A percentile compares a stretch with the other conserved stretches of the same genome.
Conservation (phyloP, 2,329 filamentous ascomycete genomes). For the Ceratocystis alfenasii region DNA sequence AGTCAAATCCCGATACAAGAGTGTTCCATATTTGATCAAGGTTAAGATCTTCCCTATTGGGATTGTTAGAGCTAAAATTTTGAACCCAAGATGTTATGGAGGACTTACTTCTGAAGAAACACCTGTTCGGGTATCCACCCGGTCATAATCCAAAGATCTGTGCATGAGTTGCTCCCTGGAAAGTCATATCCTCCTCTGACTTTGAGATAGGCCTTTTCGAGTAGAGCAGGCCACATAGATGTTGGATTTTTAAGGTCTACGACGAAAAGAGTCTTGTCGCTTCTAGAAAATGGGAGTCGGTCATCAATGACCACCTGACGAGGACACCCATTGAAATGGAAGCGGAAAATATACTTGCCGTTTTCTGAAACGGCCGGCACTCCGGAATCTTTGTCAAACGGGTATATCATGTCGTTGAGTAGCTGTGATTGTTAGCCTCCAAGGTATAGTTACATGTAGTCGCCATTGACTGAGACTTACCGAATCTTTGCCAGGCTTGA, state of each 20-base stretch:
- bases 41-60: conserved; percentile 59
- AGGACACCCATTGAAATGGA: conserved; percentile 92
- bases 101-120: conserved; percentile 60
- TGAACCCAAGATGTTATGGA: not conserved
- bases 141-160: conserved; percentile 81
- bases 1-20: conserved; percentile 60
- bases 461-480: conserved; percentile 36
- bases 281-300: conserved; percentile 65
- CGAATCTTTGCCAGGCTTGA: conserved; percentile 55
- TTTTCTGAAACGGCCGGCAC: conserved; percentile 56
- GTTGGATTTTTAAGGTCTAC: conserved; percentile 69
- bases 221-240: conserved; percentile 80
- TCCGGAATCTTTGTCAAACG: conserved; percentile 49
- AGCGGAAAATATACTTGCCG: conserved; percentile 81
- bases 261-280: conserved; percentile 67
- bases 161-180: conserved; percentile 91
- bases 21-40: conserved; percentile 65
- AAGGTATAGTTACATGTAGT: not conserved
- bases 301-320: conserved; percentile 83
- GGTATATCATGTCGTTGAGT: conserved; percentile 61
- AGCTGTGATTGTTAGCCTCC: conserved; percentile 38
- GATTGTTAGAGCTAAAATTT: not conserved
- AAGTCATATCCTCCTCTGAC: conserved; percentile 94
- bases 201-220: conserved; percentile 96
- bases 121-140: conserved; percentile 97